Conservation (phyloP, 2,329 filamentous ascomycete genomes). For the Furcasterigmium furcatum region DNA sequence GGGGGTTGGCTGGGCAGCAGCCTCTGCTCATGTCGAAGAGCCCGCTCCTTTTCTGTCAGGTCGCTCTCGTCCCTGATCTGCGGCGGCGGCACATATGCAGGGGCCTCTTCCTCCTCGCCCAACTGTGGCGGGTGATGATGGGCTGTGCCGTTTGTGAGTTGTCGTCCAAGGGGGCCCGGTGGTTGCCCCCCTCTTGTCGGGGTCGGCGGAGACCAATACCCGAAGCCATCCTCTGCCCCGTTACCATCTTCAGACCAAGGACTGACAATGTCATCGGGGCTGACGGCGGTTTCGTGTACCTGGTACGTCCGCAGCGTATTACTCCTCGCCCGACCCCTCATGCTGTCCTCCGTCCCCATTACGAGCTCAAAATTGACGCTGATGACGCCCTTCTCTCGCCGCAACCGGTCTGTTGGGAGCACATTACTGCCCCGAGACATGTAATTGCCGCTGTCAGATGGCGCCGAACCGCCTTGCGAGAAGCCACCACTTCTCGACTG, state of each 20-base stretch:
- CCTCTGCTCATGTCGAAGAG: conserved; percentile 73
- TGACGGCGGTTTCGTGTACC: conserved; percentile 20
- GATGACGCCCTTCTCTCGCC: conserved; percentile 89
- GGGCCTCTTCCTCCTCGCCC: conserved; percentile 20
- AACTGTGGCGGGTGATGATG: not conserved
- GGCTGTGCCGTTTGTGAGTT: conserved; percentile 4
- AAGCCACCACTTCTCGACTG: conserved; percentile 42
- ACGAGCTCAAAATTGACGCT: conserved; percentile 82
- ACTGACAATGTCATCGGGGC: conserved; percentile 23
- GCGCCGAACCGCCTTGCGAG: conserved; percentile 13
- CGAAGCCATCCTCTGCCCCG: conserved; percentile 7
- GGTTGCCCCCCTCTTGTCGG: not conserved
- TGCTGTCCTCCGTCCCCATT: conserved; percentile 81
- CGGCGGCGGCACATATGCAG: conserved; percentile 58
- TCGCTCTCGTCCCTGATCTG: conserved; percentile 55
- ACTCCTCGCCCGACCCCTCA: conserved; percentile 18
- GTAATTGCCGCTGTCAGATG: conserved; percentile 36
- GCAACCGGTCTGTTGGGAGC: conserved; percentile 80
- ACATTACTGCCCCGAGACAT: conserved; percentile 64
- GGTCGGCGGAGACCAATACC: conserved; percentile 8
- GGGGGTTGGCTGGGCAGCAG: conserved; percentile 79
- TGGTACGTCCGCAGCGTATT: conserved; percentile 16
- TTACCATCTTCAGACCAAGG: conserved; percentile 8
- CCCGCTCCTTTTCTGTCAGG: conserved; percentile 77
- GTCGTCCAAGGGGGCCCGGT: conserved; percentile 4